Evolutionary conservation across 2,329 filamentous ascomycete genomes (phyloP), one percentile per base, ranked within the genome.

Genomic region (Cytospora schulzeri): DNA sequence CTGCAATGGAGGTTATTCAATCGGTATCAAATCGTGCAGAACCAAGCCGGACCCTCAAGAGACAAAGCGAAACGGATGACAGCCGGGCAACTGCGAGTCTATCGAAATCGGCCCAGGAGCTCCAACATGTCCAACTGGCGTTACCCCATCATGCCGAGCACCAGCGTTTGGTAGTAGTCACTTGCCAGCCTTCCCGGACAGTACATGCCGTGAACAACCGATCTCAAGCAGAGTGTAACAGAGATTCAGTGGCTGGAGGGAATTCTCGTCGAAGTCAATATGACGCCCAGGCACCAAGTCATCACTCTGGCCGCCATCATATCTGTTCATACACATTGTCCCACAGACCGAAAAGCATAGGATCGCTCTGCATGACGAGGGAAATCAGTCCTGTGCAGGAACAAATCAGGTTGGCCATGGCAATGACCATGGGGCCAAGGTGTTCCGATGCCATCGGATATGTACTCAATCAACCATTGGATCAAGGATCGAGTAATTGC

Each of bases 251-350:
- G 38, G 15, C 7, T 4, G 17, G 15, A 41, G 19, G 35, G 35
- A 38, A 31, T 31, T 17, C 29, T 31, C 51, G 55, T 41, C 45
- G 59, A 54, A 61, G 51, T 35, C 35, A 54, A 48, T 24, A 48
- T 61, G 45, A 35, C 28, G 59, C 59, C 29, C n/a, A 45, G 35
- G 48, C 52, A 38, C 28, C 59, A 31, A 45, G 35, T 55, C 52
- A 38, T n/a, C 59, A 31, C n/a, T 41, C 55, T 55, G 33, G 26
- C 50, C 50, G 58, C 14, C 50, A 54, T 61, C 51, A 35, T 48
- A 61, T 61, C 59, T 61, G 51, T 61, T 19, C 5, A 54, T 41
- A 35, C 8, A 55, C 45, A 14, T 41, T 31, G 41, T 33, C 33
- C 31, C 45, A 48, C 51, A 54, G 51, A n/a, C 28, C 50, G 29